Conservation (phyloP, 306 rosid species). For the Castanospermum australe region DNA sequence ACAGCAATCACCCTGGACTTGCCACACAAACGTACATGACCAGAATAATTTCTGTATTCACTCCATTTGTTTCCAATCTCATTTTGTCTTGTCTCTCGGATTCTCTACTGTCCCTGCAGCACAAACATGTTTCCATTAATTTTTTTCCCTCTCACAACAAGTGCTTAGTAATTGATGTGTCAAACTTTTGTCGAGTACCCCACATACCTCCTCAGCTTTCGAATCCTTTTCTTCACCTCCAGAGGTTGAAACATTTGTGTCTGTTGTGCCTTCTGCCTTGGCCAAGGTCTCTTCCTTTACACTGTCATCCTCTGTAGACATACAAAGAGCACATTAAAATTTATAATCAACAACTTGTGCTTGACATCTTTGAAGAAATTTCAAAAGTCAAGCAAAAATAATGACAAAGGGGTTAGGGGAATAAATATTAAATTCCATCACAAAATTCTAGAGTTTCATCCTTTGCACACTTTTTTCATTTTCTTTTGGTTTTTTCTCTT, state of each 20-base stretch:
- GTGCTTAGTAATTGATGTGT: background rate
- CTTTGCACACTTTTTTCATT: conserved; percentile 35
- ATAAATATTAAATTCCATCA: background rate
- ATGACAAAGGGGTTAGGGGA: background rate
- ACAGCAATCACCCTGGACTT: background rate
- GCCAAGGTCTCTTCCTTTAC: conserved; percentile 28
- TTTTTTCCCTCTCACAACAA: background rate
- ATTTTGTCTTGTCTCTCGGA: background rate
- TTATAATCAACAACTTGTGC: background rate
- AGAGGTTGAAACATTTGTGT: conserved; percentile 21
- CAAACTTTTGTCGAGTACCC: background rate
- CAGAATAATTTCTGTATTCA: background rate
- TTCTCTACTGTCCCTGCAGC: conserved; percentile 13
- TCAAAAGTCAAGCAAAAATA: background rate
- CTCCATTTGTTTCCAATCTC: background rate
- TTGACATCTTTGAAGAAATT: background rate
- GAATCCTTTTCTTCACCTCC: conserved; percentile 30
- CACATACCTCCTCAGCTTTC: conserved; percentile 23
- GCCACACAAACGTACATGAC: no score
- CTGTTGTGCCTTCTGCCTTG: conserved; percentile 20
- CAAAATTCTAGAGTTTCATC: background rate
- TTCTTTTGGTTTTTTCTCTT: conserved; percentile 14
- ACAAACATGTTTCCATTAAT: background rate
- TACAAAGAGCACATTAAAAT: background rate
- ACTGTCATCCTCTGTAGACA: conserved; percentile 25